Base-by-base conservation (phyloP, 1,284 basidiomycete genomes). In the Pterulicium gracile region DNA sequence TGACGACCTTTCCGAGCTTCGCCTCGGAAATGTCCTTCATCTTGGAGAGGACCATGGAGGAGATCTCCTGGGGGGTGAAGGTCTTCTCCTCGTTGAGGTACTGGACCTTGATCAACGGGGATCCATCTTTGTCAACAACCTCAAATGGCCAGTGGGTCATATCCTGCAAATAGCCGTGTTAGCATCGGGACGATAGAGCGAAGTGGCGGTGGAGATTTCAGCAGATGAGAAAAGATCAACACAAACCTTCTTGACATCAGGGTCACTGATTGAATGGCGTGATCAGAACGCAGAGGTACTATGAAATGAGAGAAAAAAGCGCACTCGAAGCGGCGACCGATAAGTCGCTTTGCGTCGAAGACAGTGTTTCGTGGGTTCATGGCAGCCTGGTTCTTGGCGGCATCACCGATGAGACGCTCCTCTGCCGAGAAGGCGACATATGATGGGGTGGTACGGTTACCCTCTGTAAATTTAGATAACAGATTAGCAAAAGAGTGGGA, bases 21-120 rank as follows among this genome's bases (percentile, higher is more conserved):
- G 94, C 92, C 75, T 97, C 95, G 50, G 94, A 93, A 56, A 93
- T 96, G 71, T 98, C 95, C 81, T 95, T 98, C 91, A 98, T 97
- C 77, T 98, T 98, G 59, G 77, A 77, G 58, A 98, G 82, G 57
- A 98, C 94, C 95, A 98, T 98, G 55, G 95, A 85, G 15, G 95
- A 98, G 65, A 98, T 95, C 68, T 97, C 93, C 69, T 97, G 92
- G 48, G 93, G 92, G 56, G 85, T 91, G 73, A 98, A 98, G 53
- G 82, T 85, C 77, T 97, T 98, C 56, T 89, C 86, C 62, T 97
- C 93, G 53, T 81, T 81, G 57, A 89, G 81, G 74, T 95, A 94
- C 62, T 91, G 79, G 59, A 98, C 93, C 72, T 89, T 82, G 74
- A 98, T 96, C 69, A 93, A 69, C 45, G 96, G 95, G 60, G 95